A percentile compares a stretch with the other conserved stretches of the same genome.
These are phyloP conservation scores for Hepatocystis sp. DNA, from an alignment of 169 alveolate genomes.

Conservation along the genomic window DNA sequence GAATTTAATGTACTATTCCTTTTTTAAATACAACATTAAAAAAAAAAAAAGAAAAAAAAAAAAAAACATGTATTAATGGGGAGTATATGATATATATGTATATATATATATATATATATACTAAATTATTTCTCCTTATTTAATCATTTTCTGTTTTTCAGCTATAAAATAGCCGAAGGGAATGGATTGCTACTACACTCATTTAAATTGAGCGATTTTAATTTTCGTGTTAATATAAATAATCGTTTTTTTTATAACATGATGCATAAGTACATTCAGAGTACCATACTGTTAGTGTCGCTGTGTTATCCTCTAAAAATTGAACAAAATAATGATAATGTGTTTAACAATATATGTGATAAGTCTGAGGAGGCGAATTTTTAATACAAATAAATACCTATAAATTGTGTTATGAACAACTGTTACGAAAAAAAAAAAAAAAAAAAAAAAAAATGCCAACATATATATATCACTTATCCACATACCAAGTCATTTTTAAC, in stretches of 20 bases:
- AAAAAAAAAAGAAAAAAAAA: no score
- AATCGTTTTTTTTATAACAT: slow-evolving; percentile 25
- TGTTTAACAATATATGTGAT: slow-evolving; percentile 45
- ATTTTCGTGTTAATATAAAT: slow-evolving; percentile 19
- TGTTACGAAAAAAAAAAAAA: no score
- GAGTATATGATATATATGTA: neutral
- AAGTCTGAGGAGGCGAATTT: no score
- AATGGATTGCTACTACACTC: slow-evolving; percentile 52
- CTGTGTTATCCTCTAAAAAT: slow-evolving; percentile 54
- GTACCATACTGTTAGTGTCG: slow-evolving; percentile 23
- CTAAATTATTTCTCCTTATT: neutral
- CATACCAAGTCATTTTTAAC: no score
- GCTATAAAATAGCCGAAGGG: slow-evolving; percentile 61
- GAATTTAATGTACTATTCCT: no score
- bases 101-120: neutral
- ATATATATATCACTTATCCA: no score
- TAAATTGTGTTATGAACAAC: no score
- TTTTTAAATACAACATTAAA: no score
- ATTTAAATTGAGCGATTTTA: slow-evolving; percentile 42
- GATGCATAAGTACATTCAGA: slow-evolving; percentile 53
- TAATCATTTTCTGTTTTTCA: neutral
- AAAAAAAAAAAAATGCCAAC: no score
- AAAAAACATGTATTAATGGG: no score
- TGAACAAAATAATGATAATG: neutral
- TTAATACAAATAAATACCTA: no score